These are phyloP conservation scores for Solanum paucissectum DNA, from an alignment of 257 asterid genomes.

Conservation along the genomic window DNA sequence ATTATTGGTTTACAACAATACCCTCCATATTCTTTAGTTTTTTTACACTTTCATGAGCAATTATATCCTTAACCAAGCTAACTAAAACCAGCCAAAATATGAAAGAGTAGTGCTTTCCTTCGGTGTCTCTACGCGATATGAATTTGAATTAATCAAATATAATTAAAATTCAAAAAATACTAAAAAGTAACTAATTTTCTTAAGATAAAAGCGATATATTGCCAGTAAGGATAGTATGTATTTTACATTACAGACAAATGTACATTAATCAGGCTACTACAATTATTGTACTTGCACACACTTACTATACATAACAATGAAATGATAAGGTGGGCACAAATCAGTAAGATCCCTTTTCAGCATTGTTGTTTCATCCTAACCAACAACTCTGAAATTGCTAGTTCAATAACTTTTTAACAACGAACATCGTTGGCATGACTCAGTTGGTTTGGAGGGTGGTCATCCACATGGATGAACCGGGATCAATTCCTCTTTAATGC, in stretches of 20 bases:
- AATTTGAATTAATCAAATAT: not conserved
- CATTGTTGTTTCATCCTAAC: not conserved
- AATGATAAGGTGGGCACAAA: not conserved
- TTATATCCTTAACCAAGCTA: not conserved
- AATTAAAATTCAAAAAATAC: too few species aligned
- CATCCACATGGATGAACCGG: too few species aligned
- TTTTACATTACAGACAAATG: not conserved
- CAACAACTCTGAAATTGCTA: not conserved
- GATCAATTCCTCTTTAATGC: too few species aligned
- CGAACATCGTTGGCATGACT: too few species aligned
- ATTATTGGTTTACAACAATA: too few species aligned
- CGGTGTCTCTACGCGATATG: fast-evolving
- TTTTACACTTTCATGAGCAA: not conserved
- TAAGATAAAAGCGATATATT: too few species aligned
- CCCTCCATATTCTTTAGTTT: not conserved
- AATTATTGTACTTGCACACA: not conserved
- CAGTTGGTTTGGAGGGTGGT: not conserved
- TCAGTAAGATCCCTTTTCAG: not conserved
- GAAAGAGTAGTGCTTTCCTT: too few species aligned
- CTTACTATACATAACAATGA: not conserved
- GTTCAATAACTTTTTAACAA: not conserved
- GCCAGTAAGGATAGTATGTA: not conserved
- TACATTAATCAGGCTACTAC: not conserved
- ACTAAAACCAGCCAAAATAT: not conserved
- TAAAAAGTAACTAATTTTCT: not conserved